phyloP scores from a whole-genome alignment of 2,329 filamentous ascomycete species.

The Trichoderma oligosporum region DNA sequence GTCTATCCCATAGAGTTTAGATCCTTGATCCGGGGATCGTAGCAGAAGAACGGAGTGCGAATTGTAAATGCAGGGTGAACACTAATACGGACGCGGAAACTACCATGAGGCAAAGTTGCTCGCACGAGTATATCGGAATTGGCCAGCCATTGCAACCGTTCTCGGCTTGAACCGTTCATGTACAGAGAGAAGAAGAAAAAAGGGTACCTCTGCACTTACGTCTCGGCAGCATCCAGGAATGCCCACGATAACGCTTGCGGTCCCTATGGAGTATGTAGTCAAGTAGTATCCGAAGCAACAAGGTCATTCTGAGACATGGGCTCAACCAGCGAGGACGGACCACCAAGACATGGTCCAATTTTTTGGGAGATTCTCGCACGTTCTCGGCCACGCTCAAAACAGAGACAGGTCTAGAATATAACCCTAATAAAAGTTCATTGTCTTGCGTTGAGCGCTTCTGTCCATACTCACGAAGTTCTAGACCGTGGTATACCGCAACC shows the following conservation, averaged over 20 bases:
- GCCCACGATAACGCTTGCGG: constrained; percentile 12
- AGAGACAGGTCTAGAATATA: background rate
- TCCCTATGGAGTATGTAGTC: no score
- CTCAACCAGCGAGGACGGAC: constrained; percentile 14
- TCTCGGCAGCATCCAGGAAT: constrained; percentile 5
- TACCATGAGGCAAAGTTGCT: background rate
- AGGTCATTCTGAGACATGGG: constrained; percentile 11
- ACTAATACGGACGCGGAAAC: constrained; percentile 7
- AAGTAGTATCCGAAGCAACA: constrained; percentile 16
- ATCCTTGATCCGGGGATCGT: constrained; percentile 4
- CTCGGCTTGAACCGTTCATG: background rate
- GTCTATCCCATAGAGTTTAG: constrained; percentile 3
- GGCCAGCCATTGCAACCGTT: background rate
- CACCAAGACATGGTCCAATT: background rate
- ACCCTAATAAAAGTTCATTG: background rate
- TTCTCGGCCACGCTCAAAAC: constrained; percentile 15
- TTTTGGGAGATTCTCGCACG: background rate
- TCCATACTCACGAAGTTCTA: background rate
- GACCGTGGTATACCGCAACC: constrained; percentile 6
- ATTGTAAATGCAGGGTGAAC: background rate
- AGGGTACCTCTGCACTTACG: background rate
- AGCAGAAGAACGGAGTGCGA: background rate
- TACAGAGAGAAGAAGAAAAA: no score
- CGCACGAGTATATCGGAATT: background rate
- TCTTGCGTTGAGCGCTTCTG: background rate